A percentile compares a stretch with the other conserved stretches of the same genome.
Conservation (phyloP, 2,329 filamentous ascomycete genomes). For the Talaromyces sp. region DNA sequence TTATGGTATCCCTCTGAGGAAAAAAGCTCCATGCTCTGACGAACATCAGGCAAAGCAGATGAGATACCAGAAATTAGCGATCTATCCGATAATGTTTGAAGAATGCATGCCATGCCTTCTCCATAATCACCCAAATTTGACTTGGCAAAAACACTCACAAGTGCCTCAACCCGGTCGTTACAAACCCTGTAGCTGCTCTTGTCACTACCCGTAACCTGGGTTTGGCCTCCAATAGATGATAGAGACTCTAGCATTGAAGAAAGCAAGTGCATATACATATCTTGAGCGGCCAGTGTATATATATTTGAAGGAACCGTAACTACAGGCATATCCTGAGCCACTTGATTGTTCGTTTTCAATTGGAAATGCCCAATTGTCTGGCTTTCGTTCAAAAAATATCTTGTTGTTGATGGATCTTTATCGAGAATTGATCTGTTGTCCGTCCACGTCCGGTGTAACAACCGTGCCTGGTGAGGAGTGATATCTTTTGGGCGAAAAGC, state of each 20-base stretch:
- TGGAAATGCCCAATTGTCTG: conserved; percentile 10
- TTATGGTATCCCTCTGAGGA: not conserved
- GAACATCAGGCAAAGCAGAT: not conserved
- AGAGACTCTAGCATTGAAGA: not conserved
- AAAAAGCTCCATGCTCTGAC: not conserved
- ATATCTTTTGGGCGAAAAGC: not conserved
- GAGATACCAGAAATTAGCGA: conserved; percentile 10
- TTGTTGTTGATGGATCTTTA: not conserved
- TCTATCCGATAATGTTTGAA: conserved; percentile 1
- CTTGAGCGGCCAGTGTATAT: conserved; percentile 12
- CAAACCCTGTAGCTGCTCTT: not conserved
- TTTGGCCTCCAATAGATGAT: not conserved
- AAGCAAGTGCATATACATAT: conserved; percentile 11
- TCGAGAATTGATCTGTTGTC: not conserved
- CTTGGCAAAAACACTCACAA: not conserved
- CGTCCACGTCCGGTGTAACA: conserved; percentile 3
- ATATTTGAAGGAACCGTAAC: conserved; percentile 3
- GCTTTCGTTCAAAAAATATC: not conserved
- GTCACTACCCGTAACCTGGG: not conserved
- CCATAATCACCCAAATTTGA: not conserved
- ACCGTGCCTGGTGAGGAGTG: conserved; percentile 1
- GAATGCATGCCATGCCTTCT: not conserved
- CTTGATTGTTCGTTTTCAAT: not conserved
- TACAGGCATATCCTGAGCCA: not conserved
- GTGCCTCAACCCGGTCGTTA: conserved; percentile 7